Evolutionary conservation across 2,329 filamentous ascomycete species (phyloP).

Genomic region (Monosporascus cannonballus): DNA sequence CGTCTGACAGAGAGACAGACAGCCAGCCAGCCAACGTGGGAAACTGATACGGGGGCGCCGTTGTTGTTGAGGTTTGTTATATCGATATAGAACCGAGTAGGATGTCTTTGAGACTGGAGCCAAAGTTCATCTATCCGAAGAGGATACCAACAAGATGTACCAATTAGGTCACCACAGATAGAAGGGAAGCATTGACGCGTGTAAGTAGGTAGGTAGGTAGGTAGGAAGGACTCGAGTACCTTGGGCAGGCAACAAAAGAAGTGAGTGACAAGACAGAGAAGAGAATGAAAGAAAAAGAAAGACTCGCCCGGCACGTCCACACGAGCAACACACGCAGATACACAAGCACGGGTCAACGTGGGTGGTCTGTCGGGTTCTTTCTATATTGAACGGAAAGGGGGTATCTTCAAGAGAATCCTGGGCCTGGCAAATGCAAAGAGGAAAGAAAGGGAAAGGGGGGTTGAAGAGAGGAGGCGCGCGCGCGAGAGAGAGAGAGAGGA

Average conservation of each 20-base stretch:
- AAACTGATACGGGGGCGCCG: not conserved
- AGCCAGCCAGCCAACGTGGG: not conserved
- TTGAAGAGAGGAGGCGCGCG: not conserved
- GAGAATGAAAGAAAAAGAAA: not conserved
- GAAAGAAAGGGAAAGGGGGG: not conserved
- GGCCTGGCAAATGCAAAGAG: not conserved
- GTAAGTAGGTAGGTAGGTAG: not conserved
- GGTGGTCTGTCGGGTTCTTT: not conserved
- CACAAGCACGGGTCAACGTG: not conserved
- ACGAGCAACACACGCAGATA: not conserved
- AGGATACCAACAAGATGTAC: not conserved
- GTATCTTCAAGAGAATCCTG: not conserved
- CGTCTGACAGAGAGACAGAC: not conserved
- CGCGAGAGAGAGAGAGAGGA: too few species aligned
- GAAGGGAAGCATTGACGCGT: not conserved
- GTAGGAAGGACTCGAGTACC: not conserved
- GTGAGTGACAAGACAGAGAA: not conserved
- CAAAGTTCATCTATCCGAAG: not conserved
- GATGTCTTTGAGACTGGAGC: not conserved
- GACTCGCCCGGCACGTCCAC: not conserved
- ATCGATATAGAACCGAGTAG: not conserved
- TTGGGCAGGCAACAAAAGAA: not conserved
- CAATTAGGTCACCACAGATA: not conserved
- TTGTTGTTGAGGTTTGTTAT: not conserved
- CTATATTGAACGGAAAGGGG: not conserved